phyloP scores from a whole-genome alignment of 164 flowering plant species.

The Saururus chinensis region DNA sequence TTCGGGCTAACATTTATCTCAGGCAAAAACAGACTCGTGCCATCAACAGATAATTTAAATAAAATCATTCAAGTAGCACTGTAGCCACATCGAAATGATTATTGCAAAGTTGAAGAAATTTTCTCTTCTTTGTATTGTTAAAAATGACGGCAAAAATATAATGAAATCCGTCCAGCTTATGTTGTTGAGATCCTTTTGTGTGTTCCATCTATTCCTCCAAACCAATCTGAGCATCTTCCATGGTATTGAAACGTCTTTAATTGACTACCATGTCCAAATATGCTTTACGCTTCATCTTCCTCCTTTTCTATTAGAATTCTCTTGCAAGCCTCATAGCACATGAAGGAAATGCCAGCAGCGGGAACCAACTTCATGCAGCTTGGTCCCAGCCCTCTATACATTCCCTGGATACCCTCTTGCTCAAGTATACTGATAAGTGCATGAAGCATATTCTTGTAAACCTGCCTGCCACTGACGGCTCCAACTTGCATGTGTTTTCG shows the following conservation, averaged over 20 bases:
- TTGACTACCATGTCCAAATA: background rate
- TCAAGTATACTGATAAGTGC: constrained; percentile 51
- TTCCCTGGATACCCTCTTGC: constrained; percentile 53
- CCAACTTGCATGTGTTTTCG: constrained; percentile 87
- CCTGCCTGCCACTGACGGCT: constrained; percentile 51
- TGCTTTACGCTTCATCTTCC: constrained; percentile 26
- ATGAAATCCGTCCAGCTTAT: background rate
- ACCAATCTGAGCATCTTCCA: too few species aligned
- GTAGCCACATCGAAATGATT: background rate
- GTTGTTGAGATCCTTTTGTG: background rate
- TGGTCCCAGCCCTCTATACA: constrained; percentile 69
- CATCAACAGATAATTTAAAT: too few species aligned
- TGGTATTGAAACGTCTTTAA: too few species aligned
- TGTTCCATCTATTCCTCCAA: background rate
- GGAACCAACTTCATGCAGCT: constrained; percentile 80
- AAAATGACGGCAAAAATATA: background rate
- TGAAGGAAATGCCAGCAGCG: constrained; percentile 82
- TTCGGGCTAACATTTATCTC: too few species aligned
- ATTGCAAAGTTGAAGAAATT: background rate
- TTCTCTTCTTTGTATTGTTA: background rate
- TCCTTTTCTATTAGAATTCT: constrained; percentile 44
- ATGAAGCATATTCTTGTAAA: constrained; percentile 56
- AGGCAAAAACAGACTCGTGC: too few species aligned
- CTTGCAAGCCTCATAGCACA: constrained; percentile 91
- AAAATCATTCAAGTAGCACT: too few species aligned